Conservation (phyloP, 306 rosid species). For the Hylodesmum podocarpum region DNA sequence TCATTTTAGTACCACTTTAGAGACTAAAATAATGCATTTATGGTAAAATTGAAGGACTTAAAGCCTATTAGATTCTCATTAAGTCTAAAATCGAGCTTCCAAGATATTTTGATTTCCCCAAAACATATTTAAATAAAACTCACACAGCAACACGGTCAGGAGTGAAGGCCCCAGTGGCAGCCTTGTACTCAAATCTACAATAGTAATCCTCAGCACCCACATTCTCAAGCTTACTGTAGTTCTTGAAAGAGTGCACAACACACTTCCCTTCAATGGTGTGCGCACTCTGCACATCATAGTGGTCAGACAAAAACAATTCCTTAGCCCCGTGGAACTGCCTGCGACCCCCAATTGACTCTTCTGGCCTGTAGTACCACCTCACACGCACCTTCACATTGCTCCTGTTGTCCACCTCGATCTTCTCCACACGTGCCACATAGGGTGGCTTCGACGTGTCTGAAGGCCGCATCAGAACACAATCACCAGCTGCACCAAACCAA, state of each 20-base stretch:
- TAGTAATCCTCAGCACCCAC: conserved; percentile 78
- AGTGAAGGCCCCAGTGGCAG: conserved; percentile 67
- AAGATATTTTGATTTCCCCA: neutral
- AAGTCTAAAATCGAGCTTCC: too few species aligned
- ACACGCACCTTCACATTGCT: conserved; percentile 66
- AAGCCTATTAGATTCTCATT: too few species aligned
- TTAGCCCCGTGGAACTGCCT: conserved; percentile 83
- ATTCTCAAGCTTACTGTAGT: conserved; percentile 78
- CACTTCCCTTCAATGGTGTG: conserved; percentile 82
- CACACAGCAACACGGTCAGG: conserved; percentile 87
- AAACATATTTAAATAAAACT: conserved; percentile 25
- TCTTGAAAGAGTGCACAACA: conserved; percentile 70
- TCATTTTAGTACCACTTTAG: neutral
- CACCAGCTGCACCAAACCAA: conserved; percentile 53
- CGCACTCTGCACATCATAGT: conserved; percentile 77
- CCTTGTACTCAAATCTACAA: conserved; percentile 82
- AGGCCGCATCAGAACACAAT: conserved; percentile 77
- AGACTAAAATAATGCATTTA: neutral
- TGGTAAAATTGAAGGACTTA: neutral
- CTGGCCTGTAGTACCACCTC: conserved; percentile 85
- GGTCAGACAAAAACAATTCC: conserved; percentile 74
- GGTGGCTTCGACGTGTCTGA: conserved; percentile 72
- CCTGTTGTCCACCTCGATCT: conserved; percentile 58
- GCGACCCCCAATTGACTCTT: conserved; percentile 84
- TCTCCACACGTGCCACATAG: conserved; percentile 74